A percentile compares a stretch with the other conserved stretches of the same genome.
phyloP scores from a whole-genome alignment of 345 rosid genomes.

The Capsella bursapastoris region DNA sequence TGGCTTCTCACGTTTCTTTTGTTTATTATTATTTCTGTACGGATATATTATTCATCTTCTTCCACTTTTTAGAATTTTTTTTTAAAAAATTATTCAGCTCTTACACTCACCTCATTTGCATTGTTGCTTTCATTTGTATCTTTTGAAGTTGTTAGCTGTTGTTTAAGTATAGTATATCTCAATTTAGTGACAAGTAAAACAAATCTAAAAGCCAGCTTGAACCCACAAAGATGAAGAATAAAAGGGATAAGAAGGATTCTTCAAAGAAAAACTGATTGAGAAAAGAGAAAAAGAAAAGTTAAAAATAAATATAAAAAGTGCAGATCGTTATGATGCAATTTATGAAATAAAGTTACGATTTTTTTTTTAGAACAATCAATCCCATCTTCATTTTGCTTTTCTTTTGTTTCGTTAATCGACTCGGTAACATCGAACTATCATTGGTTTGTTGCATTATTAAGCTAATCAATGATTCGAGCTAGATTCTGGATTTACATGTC shows the following conservation, averaged over 20 bases:
- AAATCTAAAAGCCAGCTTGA: slow-evolving; percentile 46
- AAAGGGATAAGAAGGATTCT: slow-evolving; percentile 34
- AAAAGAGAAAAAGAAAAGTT: background rate
- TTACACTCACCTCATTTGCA: slow-evolving; percentile 28
- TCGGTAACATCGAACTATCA: slow-evolving; percentile 17
- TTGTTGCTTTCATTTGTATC: slow-evolving; percentile 37
- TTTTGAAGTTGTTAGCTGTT: no score
- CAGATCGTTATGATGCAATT: slow-evolving; percentile 30
- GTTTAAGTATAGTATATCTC: background rate
- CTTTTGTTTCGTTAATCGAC: slow-evolving; percentile 10
- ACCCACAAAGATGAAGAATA: slow-evolving; percentile 35
- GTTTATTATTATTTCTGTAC: slow-evolving; percentile 7
- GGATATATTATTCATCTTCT: slow-evolving; percentile 8
- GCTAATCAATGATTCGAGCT: slow-evolving; percentile 6
- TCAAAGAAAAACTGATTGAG: slow-evolving; percentile 21
- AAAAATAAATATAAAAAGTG: slow-evolving; percentile 31
- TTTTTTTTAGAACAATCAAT: slow-evolving; percentile 29
- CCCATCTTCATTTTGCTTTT: slow-evolving; percentile 5
- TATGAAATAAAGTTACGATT: slow-evolving; percentile 10
- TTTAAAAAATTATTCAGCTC: background rate
- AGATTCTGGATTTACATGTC: background rate
- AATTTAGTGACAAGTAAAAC: slow-evolving; percentile 42
- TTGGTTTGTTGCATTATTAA: slow-evolving; percentile 30
- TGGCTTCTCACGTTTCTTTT: slow-evolving; percentile 31
- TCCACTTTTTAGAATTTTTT: slow-evolving; percentile 23